A percentile compares a stretch with the other conserved stretches of the same genome.
Conservation (phyloP, 75 land plant genomes). For the Selaginella moellendorffii region DNA sequence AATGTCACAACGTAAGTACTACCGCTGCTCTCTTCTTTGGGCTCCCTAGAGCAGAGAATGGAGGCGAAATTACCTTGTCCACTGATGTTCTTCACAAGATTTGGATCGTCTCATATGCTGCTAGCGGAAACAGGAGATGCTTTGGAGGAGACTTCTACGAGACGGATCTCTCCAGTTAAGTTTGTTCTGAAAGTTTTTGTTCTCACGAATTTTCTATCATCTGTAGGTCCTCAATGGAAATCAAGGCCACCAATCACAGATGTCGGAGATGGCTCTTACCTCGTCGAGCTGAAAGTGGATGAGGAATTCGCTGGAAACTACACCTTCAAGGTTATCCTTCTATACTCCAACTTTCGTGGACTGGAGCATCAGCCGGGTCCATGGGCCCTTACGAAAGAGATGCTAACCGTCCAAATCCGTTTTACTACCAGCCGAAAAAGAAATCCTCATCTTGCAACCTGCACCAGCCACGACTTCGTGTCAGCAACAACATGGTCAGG, state of each 20-base stretch:
- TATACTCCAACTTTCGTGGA: slow-evolving; percentile 57
- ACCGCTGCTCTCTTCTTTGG: slow-evolving; percentile 18
- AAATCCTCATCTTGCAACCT: too few species aligned
- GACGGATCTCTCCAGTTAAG: slow-evolving; percentile 12
- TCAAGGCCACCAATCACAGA: too few species aligned
- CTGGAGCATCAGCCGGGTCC: slow-evolving; percentile 35
- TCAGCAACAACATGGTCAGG: too few species aligned
- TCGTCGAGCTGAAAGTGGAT: slow-evolving; percentile 24
- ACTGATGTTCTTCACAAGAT: too few species aligned
- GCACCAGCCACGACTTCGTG: too few species aligned
- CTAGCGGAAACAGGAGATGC: too few species aligned
- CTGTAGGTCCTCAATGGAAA: slow-evolving; percentile 10
- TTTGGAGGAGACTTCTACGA: too few species aligned
- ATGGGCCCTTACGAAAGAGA: slow-evolving; percentile 21
- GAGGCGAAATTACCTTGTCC: background rate
- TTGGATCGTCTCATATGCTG: too few species aligned
- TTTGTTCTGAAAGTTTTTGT: background rate
- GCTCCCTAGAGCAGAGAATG: slow-evolving; percentile 10
- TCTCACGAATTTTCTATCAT: background rate
- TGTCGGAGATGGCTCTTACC: slow-evolving; percentile 11
- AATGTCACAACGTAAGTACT: slow-evolving; percentile 38
- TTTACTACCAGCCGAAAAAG: too few species aligned
- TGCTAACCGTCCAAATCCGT: slow-evolving; percentile 6
- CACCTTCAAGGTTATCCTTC: slow-evolving; percentile 34
- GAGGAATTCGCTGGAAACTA: slow-evolving; percentile 40